phyloP scores from a whole-genome alignment of 305 asterid genomes.

The Coffea humblotiana region DNA sequence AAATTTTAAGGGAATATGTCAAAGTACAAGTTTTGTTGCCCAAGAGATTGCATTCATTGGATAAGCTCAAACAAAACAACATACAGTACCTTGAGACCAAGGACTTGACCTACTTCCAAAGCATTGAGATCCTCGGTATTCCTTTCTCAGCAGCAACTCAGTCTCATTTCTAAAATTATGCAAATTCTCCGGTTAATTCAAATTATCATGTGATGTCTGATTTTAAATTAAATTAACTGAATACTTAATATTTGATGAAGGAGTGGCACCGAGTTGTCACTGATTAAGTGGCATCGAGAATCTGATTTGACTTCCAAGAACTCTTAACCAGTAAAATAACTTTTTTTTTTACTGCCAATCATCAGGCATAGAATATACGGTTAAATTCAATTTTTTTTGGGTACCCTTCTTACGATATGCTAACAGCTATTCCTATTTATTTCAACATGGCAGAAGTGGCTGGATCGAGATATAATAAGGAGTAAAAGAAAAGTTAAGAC shows the following conservation, averaged over 20 bases:
- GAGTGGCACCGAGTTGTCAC: too few relatives aligned
- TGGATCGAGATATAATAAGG: background rate
- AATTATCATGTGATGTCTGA: too few relatives aligned
- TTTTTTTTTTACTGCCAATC: background rate
- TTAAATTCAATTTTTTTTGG: background rate
- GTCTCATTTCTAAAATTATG: too few relatives aligned
- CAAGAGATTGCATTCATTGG: background rate
- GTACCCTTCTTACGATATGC: background rate
- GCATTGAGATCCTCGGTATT: too few relatives aligned
- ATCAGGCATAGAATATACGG: background rate
- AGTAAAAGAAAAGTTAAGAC: slow-evolving; percentile 6
- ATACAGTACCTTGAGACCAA: background rate
- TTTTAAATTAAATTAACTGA: too few relatives aligned
- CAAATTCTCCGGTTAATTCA: too few relatives aligned
- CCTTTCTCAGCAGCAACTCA: too few relatives aligned
- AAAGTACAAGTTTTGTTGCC: background rate
- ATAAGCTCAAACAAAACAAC: background rate
- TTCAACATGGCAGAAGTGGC: background rate
- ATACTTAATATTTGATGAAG: too few relatives aligned
- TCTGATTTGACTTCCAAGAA: background rate
- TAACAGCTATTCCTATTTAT: background rate
- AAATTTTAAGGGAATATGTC: too few relatives aligned
- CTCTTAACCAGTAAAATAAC: background rate
- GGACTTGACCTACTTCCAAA: background rate
- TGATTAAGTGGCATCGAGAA: too few relatives aligned